Conservation (phyloP, 2,329 filamentous ascomycete genomes). For the Cytospora leucostoma region DNA sequence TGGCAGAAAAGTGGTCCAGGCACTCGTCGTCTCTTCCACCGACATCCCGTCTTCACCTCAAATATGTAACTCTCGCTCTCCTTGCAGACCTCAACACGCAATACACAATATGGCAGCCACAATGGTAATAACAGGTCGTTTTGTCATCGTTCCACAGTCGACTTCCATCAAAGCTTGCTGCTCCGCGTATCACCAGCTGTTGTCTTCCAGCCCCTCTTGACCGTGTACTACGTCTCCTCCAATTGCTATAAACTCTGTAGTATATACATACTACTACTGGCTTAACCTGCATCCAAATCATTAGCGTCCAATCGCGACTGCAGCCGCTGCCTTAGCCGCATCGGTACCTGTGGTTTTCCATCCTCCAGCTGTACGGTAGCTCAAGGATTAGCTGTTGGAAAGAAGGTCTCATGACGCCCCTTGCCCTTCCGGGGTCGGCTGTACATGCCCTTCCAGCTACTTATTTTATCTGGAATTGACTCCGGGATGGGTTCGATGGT, state of each 20-base stretch:
- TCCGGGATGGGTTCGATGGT: conserved; percentile 9
- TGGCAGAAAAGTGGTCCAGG: conserved; percentile 1
- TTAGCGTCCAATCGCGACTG: conserved; percentile 15
- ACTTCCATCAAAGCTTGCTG: not conserved
- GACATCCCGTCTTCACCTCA: not conserved
- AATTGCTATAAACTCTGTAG: not conserved
- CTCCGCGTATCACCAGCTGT: not conserved
- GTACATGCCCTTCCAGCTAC: conserved; percentile 20
- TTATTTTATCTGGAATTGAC: conserved; percentile 7
- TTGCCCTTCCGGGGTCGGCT: conserved; percentile 16
- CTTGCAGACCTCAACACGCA: not conserved
- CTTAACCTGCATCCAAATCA: conserved; percentile 23
- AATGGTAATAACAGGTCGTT: not conserved
- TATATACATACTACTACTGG: not conserved
- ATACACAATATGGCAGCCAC: not conserved
- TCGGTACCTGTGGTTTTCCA: conserved; percentile 19
- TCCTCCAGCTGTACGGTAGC: conserved; percentile 22
- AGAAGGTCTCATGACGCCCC: conserved; percentile 25
- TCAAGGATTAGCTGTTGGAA: conserved; percentile 28
- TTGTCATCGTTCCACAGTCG: no score
- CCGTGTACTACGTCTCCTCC: not conserved
- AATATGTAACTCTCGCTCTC: not conserved
- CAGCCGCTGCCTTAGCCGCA: conserved; percentile 11
- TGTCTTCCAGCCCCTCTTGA: not conserved
- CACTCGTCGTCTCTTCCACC: not conserved